Evolutionary conservation across 2,329 filamentous ascomycete genomes (phyloP), one percentile per base, ranked within the genome.

Genomic region (Pseudohalonectria lignicola): DNA sequence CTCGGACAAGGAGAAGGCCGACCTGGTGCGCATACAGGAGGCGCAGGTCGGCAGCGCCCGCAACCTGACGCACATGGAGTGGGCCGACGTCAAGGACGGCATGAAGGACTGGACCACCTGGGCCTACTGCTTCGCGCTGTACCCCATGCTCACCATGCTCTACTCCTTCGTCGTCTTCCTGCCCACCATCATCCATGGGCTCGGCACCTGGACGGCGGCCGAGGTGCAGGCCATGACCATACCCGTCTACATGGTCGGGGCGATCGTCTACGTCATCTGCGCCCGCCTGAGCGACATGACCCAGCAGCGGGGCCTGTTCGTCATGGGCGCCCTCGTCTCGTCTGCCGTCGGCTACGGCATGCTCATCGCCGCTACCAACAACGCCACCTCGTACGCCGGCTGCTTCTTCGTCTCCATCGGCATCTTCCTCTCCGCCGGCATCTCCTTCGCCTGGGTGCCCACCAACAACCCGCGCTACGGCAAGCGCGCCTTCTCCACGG

Each of bases 381-480:
- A 73, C 2, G 61, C 65, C 1, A 62, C 71, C 4, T 70, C 75
- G 37, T 82, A 80, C 46, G 76, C 66, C 29, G 80, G 80, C 74
- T 80, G 76, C 0, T 79, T 78, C 48, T 59, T 82, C 39, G 79
- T 81, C 74, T 74, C 77, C 1, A 71, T 69, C 0, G 78, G 78
- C 9, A 64, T 80, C 50, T 82, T 71, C 31, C 74, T 81, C 0
- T 77, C 78, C 0, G 72, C 69, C 15, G 46, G 35, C 5, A 21
- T 37, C 2, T 69, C 80, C 3, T 57, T 82, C 9, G 76, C 71
- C 1, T 82, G 78, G 77, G 71, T 77, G 43, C 72, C 73, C 2
- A 82, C 82, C 50, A 82, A 82, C 51, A 76, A 71, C 1, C 76
- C 77, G 0, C 76, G 74, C 0, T 79, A 84, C 50, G 83, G 82